A percentile compares a stretch with the other conserved stretches of the same genome.
phyloP scores from a whole-genome alignment of 75 land plant genomes.

The Azolla pinnata region DNA sequence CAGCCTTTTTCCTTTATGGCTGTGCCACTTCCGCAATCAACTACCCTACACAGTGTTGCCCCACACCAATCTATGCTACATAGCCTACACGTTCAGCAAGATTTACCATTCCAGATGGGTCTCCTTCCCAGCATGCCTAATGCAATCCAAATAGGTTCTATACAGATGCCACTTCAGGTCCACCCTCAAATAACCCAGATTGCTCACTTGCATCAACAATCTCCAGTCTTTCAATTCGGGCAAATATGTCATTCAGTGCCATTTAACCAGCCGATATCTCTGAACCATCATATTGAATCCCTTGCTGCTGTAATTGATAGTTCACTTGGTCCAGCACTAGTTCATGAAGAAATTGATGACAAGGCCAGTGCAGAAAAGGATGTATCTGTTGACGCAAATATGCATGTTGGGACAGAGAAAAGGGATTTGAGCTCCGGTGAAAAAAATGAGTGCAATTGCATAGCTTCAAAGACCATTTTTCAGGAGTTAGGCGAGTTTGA shows the following conservation, averaged over 20 bases:
- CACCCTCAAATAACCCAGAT: conserved; percentile 56
- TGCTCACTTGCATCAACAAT: conserved; percentile 46
- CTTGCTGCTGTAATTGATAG: too few relatives aligned
- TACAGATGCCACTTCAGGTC: conserved; percentile 87
- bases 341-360: too few relatives aligned
- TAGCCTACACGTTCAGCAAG: conserved; percentile 33
- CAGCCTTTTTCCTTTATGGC: conserved; percentile 20
- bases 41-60: conserved; percentile 3
- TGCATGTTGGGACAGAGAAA: too few relatives aligned
- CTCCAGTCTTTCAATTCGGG: conserved; percentile 83
- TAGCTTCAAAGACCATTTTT: too few relatives aligned
- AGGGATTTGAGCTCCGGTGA: too few relatives aligned
- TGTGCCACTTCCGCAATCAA: conserved; percentile 17
- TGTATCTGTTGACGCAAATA: too few relatives aligned
- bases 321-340: too few relatives aligned
- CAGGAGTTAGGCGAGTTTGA: too few relatives aligned
- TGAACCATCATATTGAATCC: conserved; percentile 18
- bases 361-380: too few relatives aligned
- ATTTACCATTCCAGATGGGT: conserved; percentile 77
- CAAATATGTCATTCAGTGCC: conserved; percentile 64
- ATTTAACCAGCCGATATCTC: conserved; percentile 33
- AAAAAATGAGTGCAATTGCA: too few relatives aligned
- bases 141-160: conserved; percentile 96
- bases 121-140: conserved; percentile 77
- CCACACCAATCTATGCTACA: conserved; percentile 15